Evolutionary conservation across 1,284 basidiomycete genomes (phyloP).

Genomic region (Hymenochaete sp.): DNA sequence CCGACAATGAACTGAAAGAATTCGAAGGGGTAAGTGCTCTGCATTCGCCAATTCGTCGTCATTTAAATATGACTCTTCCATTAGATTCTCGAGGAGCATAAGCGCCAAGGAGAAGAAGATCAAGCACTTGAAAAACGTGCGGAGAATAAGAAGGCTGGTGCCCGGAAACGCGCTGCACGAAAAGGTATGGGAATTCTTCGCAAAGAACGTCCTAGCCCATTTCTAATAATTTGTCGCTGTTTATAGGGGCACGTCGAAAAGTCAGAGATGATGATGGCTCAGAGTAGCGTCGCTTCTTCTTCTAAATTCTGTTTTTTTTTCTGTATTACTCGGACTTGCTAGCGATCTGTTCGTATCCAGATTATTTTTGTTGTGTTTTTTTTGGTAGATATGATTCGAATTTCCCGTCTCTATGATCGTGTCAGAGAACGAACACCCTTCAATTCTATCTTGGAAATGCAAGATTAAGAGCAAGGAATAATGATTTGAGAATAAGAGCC

Average conservation of each 20-base stretch:
- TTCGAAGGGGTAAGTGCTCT: constrained; percentile 61
- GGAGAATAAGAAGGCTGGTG: constrained; percentile 70
- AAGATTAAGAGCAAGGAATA: no score
- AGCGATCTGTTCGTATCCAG: no score
- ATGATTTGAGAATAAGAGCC: no score
- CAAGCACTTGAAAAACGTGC: constrained; percentile 82
- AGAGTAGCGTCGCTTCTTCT: no score
- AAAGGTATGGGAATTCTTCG: constrained; percentile 29
- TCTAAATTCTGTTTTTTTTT: no score
- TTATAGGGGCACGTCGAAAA: constrained; percentile 6
- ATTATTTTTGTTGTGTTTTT: no score
- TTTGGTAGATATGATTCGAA: no score
- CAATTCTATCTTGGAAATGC: no score
- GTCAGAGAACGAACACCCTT: no score
- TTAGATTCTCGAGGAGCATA: constrained; percentile 78
- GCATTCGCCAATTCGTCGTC: not conserved
- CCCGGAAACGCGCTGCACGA: constrained; percentile 53
- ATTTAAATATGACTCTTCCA: constrained; percentile 12
- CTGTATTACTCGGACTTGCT: no score
- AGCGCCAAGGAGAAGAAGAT: constrained; percentile 83
- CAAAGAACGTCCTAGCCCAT: not conserved
- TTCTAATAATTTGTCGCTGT: not conserved
- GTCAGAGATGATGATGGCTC: constrained; percentile 5
- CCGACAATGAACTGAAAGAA: constrained; percentile 82
- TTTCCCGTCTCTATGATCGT: no score